phyloP scores from a whole-genome alignment of 1,284 basidiomycete genomes.

The Microbotryum intermedium region DNA sequence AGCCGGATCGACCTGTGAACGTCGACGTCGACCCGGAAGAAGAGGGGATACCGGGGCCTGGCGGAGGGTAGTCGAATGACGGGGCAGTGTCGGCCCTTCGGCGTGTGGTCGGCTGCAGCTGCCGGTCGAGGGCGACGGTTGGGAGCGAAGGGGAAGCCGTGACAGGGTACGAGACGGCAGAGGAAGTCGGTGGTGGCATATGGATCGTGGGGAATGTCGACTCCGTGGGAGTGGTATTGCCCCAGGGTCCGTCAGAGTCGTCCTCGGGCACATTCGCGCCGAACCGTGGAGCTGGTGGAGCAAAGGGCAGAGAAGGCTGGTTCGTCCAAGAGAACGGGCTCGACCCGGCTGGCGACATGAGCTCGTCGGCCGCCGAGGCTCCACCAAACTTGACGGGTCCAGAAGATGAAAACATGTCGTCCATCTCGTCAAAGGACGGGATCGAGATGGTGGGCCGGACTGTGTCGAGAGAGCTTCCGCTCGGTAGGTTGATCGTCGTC shows the following conservation, averaged over 20 bases:
- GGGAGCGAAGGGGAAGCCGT: neutral
- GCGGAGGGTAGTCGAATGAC: conserved; percentile 12
- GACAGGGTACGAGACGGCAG: neutral
- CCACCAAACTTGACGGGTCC: neutral
- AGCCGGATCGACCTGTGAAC: neutral
- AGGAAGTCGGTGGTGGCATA: neutral
- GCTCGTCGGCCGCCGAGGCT: conserved; percentile 4
- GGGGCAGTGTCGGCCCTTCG: conserved; percentile 26
- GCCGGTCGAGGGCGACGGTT: neutral
- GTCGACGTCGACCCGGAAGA: neutral
- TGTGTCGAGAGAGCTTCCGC: conserved; percentile 16
- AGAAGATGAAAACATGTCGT: conserved; percentile 4
- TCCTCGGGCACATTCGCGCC: neutral
- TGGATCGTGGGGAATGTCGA: neutral
- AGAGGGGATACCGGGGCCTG: conserved; percentile 10
- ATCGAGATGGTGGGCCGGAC: conserved; percentile 28
- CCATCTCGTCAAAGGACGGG: conserved; percentile 23
- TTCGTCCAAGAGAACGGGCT: conserved; percentile 6
- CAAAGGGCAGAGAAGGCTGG: neutral
- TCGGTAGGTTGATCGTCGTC: conserved; percentile 11
- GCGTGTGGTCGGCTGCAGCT: neutral
- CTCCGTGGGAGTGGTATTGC: conserved; percentile 6
- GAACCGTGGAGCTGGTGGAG: neutral
- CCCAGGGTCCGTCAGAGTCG: neutral
- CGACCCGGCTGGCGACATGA: conserved; percentile 16